Base-by-base conservation (phyloP, 73 alveolate genomes). In the Paramecium caudatum region DNA sequence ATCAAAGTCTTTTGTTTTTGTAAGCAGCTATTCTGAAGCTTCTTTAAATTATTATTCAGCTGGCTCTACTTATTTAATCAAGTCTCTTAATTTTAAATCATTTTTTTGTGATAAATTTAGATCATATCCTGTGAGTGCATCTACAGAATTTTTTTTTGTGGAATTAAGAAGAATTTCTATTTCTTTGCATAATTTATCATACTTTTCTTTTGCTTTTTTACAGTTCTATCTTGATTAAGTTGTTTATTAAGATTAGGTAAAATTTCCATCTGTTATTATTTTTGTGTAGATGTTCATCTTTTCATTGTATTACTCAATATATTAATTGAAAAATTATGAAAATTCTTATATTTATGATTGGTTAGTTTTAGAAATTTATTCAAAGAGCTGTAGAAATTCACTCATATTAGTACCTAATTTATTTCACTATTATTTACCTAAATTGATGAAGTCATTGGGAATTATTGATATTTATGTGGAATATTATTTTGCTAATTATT, bases 121-220 rank as follows among this genome's bases (percentile, higher is more conserved):
- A 74, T 74, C 68, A 43, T 74, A 74, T 3, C 88, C 88, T 5
- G 88, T 74, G 6, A 12, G 7, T 21, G 47, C 88, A 45, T 74
- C 88, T 5, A 10, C 47, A 4, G 43, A 74, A 7, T 10, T 41
- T 23, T 74, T 74, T 47, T 74, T 74, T 15, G 34, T 17, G 0
- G 88, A 74, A 45, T 16, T 36, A 4, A 74, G 8, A 39, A 37
- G n/a, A 33, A 37, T 12, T n/a, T 74, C 88, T 39, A 74, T 74
- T n/a, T 74, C 88, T 45, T 74, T 74, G 12, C 68, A 74, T 0
- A 74, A 30, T 45, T 74, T 74, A 12, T 74, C 69, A 21, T 74
- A 74, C 43, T 74, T 74, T 12, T 74, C 88, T 74, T 74, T 41
- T n/a, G 65, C 32, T 45, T 74, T 74, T 74, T 74, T 74, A 43